Percentiles rank a stretch among this genome's conserved stretches.
Conservation (phyloP, 352 stramenopile genomes). For the Globisporangium okanoganense region DNA sequence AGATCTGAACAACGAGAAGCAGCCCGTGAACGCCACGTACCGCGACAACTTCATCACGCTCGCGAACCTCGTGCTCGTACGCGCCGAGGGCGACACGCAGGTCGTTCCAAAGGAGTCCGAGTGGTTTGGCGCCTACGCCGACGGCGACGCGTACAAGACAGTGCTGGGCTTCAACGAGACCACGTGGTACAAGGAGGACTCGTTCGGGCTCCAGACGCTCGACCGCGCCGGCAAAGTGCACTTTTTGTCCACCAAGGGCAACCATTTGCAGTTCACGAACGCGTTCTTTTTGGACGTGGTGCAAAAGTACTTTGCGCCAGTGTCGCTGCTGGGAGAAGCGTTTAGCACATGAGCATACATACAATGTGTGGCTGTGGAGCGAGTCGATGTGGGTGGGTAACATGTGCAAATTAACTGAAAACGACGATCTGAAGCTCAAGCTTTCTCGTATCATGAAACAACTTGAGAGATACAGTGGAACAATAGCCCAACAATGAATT, state of each 20-base stretch:
- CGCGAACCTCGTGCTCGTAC: slow-evolving; percentile 86
- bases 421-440: neutral
- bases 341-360: neutral
- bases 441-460: no score
- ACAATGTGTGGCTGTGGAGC: neutral
- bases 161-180: slow-evolving; percentile 91
- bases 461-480: no score
- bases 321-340: neutral
- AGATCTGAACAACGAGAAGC: slow-evolving; percentile 91
- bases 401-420: neutral
- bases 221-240: slow-evolving; percentile 85
- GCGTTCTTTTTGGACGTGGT: slow-evolving; percentile 83
- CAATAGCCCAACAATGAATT: no score
- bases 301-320: slow-evolving; percentile 63
- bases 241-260: slow-evolving; percentile 85
- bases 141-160: slow-evolving; percentile 58
- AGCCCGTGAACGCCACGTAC: slow-evolving; percentile 68
- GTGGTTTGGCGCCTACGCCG: slow-evolving; percentile 84
- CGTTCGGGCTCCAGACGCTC: slow-evolving; percentile 89
- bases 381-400: neutral
- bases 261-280: slow-evolving; percentile 90
- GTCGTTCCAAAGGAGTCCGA: slow-evolving; percentile 86
- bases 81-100: slow-evolving; percentile 88
- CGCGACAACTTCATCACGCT: slow-evolving; percentile 88
- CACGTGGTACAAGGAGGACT: slow-evolving; percentile 89